phyloP scores from a whole-genome alignment of 2,329 filamentous ascomycete genomes.

The Hypoxylon sp. region DNA sequence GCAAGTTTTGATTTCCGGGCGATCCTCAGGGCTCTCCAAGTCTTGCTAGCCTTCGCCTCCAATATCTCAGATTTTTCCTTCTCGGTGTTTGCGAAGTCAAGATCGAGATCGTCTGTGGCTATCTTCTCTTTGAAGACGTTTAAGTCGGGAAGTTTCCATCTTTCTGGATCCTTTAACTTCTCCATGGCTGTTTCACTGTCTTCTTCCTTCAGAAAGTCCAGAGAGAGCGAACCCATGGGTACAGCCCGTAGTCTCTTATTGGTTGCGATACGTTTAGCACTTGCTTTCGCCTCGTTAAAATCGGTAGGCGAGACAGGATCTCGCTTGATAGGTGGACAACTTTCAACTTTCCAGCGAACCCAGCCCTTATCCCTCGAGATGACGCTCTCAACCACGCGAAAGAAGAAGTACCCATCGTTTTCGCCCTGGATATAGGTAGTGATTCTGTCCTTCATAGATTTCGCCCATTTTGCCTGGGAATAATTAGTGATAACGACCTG shows the following conservation, averaged over 20 bases:
- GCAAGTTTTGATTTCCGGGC: slow-evolving; percentile 81
- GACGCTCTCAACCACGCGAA: slow-evolving; percentile 96
- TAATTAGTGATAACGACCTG: slow-evolving; percentile 40
- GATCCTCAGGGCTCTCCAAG: slow-evolving; percentile 89
- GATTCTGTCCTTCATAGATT: slow-evolving; percentile 82
- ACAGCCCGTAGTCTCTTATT: slow-evolving; percentile 78
- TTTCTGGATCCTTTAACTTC: slow-evolving; percentile 75
- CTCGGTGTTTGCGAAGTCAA: slow-evolving; percentile 82
- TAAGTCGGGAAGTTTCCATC: slow-evolving; percentile 78
- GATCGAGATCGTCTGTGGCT: slow-evolving; percentile 84
- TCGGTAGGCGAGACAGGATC: slow-evolving; percentile 77
- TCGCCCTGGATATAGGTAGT: slow-evolving; percentile 86
- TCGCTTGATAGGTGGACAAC: slow-evolving; percentile 87
- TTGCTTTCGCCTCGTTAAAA: slow-evolving; percentile 78
- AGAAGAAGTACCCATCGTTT: slow-evolving; percentile 90
- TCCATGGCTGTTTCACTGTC: slow-evolving; percentile 74
- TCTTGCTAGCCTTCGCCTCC: slow-evolving; percentile 87
- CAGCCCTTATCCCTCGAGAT: slow-evolving; percentile 97
- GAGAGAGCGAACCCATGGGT: slow-evolving; percentile 79
- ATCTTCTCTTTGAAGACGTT: slow-evolving; percentile 81
- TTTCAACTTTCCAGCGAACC: slow-evolving; percentile 98
- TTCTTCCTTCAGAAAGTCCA: slow-evolving; percentile 82
- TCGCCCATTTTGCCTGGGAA: slow-evolving; percentile 83
- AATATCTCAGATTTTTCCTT: slow-evolving; percentile 69
- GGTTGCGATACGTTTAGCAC: slow-evolving; percentile 75